Evolutionary conservation across 352 stramenopile genomes (phyloP).

Genomic region (Thraustochytrium striatum): DNA sequence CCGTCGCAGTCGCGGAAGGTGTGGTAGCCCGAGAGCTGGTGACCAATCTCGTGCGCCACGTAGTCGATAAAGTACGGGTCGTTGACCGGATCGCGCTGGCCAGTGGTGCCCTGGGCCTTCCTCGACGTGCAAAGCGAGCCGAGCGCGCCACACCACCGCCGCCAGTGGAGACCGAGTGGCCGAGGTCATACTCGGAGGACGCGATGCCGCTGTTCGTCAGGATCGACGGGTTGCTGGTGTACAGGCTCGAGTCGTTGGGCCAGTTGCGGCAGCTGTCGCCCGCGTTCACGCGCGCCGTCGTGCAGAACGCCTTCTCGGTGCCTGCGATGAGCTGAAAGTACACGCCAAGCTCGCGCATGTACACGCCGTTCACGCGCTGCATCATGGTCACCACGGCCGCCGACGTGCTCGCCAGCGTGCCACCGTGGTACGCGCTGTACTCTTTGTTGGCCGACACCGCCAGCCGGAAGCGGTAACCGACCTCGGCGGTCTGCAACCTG

Average conservation of each 20-base stretch:
- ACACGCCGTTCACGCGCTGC: not conserved
- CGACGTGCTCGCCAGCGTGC: not conserved
- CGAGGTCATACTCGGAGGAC: not conserved
- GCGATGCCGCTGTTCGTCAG: not conserved
- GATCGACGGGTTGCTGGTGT: not conserved
- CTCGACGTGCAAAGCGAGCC: not conserved
- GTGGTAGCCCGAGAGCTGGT: conserved; percentile 26
- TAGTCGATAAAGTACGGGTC: conserved; percentile 38
- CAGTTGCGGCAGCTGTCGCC: not conserved
- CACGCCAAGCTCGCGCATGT: not conserved
- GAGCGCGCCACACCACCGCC: not conserved
- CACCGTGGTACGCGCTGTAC: conserved; percentile 2
- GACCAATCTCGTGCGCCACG: conserved; percentile 41
- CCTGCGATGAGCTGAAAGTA: conserved; percentile 17
- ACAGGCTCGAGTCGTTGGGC: conserved; percentile 4
- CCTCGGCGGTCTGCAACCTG: too few relatives aligned
- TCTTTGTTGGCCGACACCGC: not conserved
- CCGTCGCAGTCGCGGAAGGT: conserved; percentile 36
- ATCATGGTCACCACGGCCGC: not conserved
- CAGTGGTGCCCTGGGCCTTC: conserved; percentile 37
- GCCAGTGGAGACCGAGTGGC: not conserved
- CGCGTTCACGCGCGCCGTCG: not conserved
- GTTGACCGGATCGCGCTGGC: not conserved
- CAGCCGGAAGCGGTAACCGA: not conserved
- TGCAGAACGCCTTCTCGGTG: not conserved